Conservation (phyloP, 208 protist species). For the Acanthamoeba culbertsoni region DNA sequence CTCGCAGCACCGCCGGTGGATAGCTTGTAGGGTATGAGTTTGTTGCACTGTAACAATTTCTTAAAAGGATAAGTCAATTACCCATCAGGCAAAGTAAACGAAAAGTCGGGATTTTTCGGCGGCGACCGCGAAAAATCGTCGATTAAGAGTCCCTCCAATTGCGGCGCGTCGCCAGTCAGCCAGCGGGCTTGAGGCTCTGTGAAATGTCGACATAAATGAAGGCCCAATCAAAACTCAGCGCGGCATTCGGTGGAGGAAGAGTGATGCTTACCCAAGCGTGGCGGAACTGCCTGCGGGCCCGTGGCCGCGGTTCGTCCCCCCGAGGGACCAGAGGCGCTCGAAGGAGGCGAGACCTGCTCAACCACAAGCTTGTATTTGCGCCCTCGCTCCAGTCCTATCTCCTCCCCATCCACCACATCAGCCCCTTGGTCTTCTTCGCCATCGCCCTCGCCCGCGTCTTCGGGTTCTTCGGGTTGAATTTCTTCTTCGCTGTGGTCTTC, state of each 20-base stretch:
- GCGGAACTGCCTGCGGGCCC: no score
- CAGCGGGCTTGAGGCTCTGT: not conserved
- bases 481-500: not conserved
- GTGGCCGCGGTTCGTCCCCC: not conserved
- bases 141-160: not conserved
- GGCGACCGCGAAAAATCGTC: not conserved
- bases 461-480: not conserved
- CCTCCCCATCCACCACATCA: not conserved
- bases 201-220: not conserved
- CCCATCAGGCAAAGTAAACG: not conserved
- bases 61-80: not conserved
- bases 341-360: not conserved
- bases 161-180: not conserved
- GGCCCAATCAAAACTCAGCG: no score
- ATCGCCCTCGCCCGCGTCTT: not conserved
- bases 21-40: not conserved
- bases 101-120: not conserved
- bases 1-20: not conserved
- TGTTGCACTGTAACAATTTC: not conserved
- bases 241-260: no score
- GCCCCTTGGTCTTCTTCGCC: not conserved
- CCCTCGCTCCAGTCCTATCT: slow-evolving; percentile 16
- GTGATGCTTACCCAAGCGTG: not conserved
- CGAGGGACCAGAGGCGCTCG: not conserved
- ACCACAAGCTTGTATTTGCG: slow-evolving; percentile 37